These are phyloP conservation scores for Fusarium sp. DNA, from an alignment of 2,329 filamentous ascomycete species.

Conservation along the genomic window DNA sequence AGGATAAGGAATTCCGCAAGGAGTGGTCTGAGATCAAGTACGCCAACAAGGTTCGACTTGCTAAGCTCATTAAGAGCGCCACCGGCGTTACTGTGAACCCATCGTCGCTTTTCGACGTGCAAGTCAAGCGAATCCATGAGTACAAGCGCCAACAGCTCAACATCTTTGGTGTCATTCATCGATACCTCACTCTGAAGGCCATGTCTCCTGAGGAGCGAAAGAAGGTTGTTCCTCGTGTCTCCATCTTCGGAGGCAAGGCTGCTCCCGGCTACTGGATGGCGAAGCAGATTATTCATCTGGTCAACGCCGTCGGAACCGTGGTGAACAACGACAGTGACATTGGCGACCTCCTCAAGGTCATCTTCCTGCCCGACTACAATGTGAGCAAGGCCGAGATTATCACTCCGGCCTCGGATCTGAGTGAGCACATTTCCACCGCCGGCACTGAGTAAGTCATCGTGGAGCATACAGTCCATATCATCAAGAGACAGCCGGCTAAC, in stretches of 20 bases:
- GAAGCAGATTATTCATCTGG: slow-evolving; percentile 96
- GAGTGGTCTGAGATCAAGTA: slow-evolving; percentile 98
- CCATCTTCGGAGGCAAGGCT: slow-evolving; percentile 97
- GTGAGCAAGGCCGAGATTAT: slow-evolving; percentile 99
- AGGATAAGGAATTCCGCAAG: slow-evolving; percentile 90
- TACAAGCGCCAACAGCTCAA: slow-evolving; percentile 99
- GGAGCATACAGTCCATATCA: background rate
- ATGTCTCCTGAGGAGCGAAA: slow-evolving; percentile 86
- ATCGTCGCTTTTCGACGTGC: slow-evolving; percentile 89
- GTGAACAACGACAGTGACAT: slow-evolving; percentile 94
- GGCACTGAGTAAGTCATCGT: slow-evolving; percentile 78
- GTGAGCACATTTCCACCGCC: slow-evolving; percentile 98
- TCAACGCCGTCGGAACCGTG: slow-evolving; percentile 90
- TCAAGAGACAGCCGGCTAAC: slow-evolving; percentile 4
- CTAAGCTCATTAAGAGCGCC: slow-evolving; percentile 87
- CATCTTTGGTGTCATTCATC: slow-evolving; percentile 97
- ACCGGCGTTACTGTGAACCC: slow-evolving; percentile 88
- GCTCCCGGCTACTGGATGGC: slow-evolving; percentile 99
- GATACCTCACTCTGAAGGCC: slow-evolving; percentile 89
- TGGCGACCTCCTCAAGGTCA: slow-evolving; percentile 93
- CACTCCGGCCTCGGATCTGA: slow-evolving; percentile 91
- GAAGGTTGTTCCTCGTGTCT: slow-evolving; percentile 87
- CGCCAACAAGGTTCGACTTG: slow-evolving; percentile 92
- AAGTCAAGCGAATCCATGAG: slow-evolving; percentile 99
- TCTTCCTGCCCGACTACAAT: slow-evolving; percentile 98